Percentiles rank a stretch among this genome's conserved stretches.
Evolutionary conservation across 805 yeast genomes (phyloP).

Genomic region (Metschnikowia peoriensis): DNA sequence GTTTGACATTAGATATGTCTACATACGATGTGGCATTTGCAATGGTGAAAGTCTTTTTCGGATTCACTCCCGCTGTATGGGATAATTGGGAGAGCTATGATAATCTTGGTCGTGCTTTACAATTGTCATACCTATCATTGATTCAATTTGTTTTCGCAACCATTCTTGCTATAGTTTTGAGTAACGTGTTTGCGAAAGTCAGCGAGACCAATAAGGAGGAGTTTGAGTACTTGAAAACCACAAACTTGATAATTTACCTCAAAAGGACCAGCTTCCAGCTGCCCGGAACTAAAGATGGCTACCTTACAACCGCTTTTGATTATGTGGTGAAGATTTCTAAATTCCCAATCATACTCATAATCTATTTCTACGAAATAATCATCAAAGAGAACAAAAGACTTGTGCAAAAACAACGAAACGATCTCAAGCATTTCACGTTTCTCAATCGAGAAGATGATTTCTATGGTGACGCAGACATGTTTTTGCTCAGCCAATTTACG

Average conservation of each 20-base stretch:
- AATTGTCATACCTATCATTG: constrained; percentile 50
- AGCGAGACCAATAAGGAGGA: constrained; percentile 34
- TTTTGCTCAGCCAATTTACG: constrained; percentile 17
- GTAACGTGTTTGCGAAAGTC: constrained; percentile 38
- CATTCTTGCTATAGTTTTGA: constrained; percentile 53
- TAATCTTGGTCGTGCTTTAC: constrained; percentile 44
- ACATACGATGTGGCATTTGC: constrained; percentile 48
- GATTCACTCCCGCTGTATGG: constrained; percentile 63
- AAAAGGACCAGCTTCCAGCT: constrained; percentile 27
- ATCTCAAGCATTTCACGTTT: constrained; percentile 36
- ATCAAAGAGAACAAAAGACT: constrained; percentile 19
- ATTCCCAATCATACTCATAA: constrained; percentile 33
- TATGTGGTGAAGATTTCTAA: constrained; percentile 29
- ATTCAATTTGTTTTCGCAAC: constrained; percentile 55
- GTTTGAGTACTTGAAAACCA: constrained; percentile 39
- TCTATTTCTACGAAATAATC: constrained; percentile 34
- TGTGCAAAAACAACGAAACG: constrained; percentile 18
- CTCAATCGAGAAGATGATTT: constrained; percentile 31
- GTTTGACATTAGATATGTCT: constrained; percentile 42
- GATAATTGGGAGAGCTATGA: constrained; percentile 50
- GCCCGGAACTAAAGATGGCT: constrained; percentile 11
- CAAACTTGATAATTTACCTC: constrained; percentile 37
- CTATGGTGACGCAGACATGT: constrained; percentile 30
- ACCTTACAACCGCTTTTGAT: constrained; percentile 13
- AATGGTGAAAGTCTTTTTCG: constrained; percentile 51